Conservation (phyloP, 345 rosid genomes). For the Excoecaria cochinchinensis region DNA sequence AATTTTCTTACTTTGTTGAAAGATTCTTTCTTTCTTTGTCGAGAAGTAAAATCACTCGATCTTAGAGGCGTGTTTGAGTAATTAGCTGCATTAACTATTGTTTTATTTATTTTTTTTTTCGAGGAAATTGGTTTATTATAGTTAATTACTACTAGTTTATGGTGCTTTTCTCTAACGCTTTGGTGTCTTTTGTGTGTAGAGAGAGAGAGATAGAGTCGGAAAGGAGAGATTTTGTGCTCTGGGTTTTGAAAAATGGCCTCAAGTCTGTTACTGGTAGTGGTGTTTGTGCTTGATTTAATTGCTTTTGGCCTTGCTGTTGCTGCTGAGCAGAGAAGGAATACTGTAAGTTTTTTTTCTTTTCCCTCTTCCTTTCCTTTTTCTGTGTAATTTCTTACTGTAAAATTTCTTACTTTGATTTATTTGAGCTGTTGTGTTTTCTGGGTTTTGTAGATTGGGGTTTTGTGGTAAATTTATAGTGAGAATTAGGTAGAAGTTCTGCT, state of each 20-base stretch:
- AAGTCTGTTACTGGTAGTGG: slow-evolving; percentile 51
- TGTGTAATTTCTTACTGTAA: not conserved
- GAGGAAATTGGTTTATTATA: not conserved
- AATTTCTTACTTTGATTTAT: not conserved
- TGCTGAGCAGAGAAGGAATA: slow-evolving; percentile 87
- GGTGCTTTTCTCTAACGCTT: slow-evolving; percentile 5
- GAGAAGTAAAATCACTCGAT: slow-evolving; percentile 10
- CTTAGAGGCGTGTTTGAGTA: not conserved
- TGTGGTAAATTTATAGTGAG: not conserved
- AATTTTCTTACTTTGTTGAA: not conserved
- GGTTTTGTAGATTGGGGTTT: not conserved
- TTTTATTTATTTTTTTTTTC: too few species aligned
- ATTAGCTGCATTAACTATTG: not conserved
- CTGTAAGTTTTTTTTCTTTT: slow-evolving; percentile 46
- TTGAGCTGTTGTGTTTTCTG: not conserved
- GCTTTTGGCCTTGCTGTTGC: slow-evolving; percentile 96
- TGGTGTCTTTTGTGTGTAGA: not conserved
- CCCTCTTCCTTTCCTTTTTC: not conserved
- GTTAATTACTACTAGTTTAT: not conserved
- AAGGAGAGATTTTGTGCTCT: not conserved
- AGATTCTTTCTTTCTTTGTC: not conserved
- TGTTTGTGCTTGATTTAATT: slow-evolving; percentile 68
- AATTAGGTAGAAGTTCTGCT: not conserved
- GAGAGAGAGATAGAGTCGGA: not conserved
- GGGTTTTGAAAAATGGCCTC: slow-evolving; percentile 58